Percentiles rank a stretch among this genome's conserved stretches.
phyloP scores from a whole-genome alignment of 768 basidiomycete species.

The Panaeolus papilionaceus region DNA sequence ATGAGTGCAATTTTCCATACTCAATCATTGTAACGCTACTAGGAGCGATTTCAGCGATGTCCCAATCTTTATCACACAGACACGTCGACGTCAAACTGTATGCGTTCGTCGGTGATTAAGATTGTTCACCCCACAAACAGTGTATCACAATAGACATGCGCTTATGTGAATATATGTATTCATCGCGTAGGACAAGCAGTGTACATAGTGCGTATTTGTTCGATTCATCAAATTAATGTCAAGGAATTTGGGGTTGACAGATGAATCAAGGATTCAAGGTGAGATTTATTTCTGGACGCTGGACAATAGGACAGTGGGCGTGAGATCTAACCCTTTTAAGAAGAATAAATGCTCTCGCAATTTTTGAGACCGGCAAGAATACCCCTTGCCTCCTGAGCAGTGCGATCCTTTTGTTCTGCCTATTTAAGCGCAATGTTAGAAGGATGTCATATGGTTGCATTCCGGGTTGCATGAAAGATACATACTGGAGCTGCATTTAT shows the following conservation, averaged over 20 bases:
- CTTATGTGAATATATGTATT: not conserved
- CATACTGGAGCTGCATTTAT: not conserved
- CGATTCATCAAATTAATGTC: slow-evolving; percentile 8
- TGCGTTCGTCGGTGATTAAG: not conserved
- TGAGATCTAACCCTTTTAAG: slow-evolving; percentile 6
- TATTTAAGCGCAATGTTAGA: not conserved
- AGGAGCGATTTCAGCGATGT: not conserved
- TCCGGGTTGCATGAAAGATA: not conserved
- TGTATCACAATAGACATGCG: not conserved
- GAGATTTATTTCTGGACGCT: slow-evolving; percentile 7
- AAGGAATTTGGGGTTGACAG: slow-evolving; percentile 7
- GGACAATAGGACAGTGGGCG: not conserved
- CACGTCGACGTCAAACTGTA: slow-evolving; percentile 3
- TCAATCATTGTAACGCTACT: not conserved
- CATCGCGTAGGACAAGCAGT: not conserved
- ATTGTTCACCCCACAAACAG: not conserved
- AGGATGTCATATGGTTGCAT: not conserved
- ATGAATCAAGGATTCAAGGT: slow-evolving; percentile 7
- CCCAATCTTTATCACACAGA: not conserved
- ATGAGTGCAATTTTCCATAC: not conserved
- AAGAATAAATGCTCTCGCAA: slow-evolving; percentile 15
- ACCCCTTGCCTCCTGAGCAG: not conserved
- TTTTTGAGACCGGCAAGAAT: slow-evolving; percentile 9
- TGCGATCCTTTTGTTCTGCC: slow-evolving; percentile 10
- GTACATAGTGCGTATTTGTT: not conserved